Percentiles rank a stretch among this genome's conserved stretches.
Conservation (phyloP, 2,329 filamentous ascomycete species). For the Rhytidhysteron rufulum region DNA sequence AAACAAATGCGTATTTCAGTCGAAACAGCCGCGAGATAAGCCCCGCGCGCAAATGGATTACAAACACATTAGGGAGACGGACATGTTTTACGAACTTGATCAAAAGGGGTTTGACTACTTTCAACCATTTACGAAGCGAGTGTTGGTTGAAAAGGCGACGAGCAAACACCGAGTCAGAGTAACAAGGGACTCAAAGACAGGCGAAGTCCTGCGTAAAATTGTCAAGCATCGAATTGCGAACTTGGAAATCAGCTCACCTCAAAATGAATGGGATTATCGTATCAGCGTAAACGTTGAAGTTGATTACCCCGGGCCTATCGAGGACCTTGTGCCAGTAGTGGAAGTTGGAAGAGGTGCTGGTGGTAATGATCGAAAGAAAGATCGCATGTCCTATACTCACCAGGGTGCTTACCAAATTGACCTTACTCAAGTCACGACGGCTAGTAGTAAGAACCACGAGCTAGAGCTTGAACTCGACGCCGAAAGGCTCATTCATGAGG, state of each 20-base stretch:
- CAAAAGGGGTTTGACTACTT: slow-evolving; percentile 49
- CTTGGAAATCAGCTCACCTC: slow-evolving; percentile 79
- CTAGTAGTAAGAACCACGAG: slow-evolving; percentile 67
- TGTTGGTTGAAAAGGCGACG: slow-evolving; percentile 46
- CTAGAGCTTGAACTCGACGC: slow-evolving; percentile 75
- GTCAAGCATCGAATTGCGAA: slow-evolving; percentile 88
- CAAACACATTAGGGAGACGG: slow-evolving; percentile 74
- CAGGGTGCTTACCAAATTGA: slow-evolving; percentile 79
- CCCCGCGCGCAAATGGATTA: slow-evolving; percentile 68
- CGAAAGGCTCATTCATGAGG: slow-evolving; percentile 62
- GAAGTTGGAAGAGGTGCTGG: slow-evolving; percentile 39
- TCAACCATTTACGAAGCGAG: slow-evolving; percentile 54
- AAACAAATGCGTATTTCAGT: slow-evolving; percentile 63
- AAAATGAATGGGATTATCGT: slow-evolving; percentile 78
- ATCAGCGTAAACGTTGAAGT: slow-evolving; percentile 95
- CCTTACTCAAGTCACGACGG: slow-evolving; percentile 76
- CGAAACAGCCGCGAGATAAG: slow-evolving; percentile 30
- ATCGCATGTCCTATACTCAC: slow-evolving; percentile 87
- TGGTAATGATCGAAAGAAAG: slow-evolving; percentile 68
- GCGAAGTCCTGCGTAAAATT: slow-evolving; percentile 72
- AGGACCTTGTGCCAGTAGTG: slow-evolving; percentile 45
- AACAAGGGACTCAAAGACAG: slow-evolving; percentile 70
- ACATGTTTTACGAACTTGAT: slow-evolving; percentile 64
- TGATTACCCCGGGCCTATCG: slow-evolving; percentile 65
- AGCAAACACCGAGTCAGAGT: slow-evolving; percentile 46